Evolutionary conservation across 371 early-diverging fungal species (phyloP).

Genomic region (Ordospora colligata): DNA sequence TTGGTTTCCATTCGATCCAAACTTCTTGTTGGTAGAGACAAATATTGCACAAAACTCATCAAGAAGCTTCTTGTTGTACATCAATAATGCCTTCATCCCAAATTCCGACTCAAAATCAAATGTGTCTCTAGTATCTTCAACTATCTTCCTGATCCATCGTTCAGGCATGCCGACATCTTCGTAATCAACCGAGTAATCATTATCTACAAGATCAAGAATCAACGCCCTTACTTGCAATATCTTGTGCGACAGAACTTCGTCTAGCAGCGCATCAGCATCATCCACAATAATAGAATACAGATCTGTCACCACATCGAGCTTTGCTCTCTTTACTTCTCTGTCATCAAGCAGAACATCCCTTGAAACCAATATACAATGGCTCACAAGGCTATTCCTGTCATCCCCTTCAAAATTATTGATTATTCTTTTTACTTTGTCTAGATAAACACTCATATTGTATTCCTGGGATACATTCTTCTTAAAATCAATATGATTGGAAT

Average conservation of each 20-base stretch:
- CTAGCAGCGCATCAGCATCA: neutral
- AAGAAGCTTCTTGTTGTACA: slow-evolving; percentile 29
- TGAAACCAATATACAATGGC: slow-evolving; percentile 1
- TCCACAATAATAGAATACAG: neutral
- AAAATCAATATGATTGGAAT: no score
- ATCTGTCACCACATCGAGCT: slow-evolving; percentile 20
- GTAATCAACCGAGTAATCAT: slow-evolving; percentile 33
- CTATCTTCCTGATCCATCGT: slow-evolving; percentile 34
- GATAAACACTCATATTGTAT: neutral
- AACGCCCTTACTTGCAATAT: slow-evolving; percentile 31
- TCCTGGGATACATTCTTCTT: no score
- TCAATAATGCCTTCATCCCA: slow-evolving; percentile 8
- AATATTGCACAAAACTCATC: slow-evolving; percentile 40
- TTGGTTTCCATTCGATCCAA: slow-evolving; percentile 38
- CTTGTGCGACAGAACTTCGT: slow-evolving; percentile 20
- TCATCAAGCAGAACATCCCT: slow-evolving; percentile 19
- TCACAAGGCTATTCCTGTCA: slow-evolving; percentile 6
- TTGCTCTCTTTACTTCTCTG: slow-evolving; percentile 4
- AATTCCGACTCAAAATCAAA: slow-evolving; percentile 15
- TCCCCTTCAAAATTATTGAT: slow-evolving; percentile 28
- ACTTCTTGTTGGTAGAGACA: slow-evolving; percentile 19
- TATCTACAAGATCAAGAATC: slow-evolving; percentile 40
- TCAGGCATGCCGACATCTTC: slow-evolving; percentile 43
- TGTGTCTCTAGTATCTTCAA: slow-evolving; percentile 22
- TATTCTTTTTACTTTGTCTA: slow-evolving; percentile 28